These are phyloP conservation scores for Ceratocystis cubensis DNA, from an alignment of 2,329 filamentous ascomycete species.

Conservation along the genomic window DNA sequence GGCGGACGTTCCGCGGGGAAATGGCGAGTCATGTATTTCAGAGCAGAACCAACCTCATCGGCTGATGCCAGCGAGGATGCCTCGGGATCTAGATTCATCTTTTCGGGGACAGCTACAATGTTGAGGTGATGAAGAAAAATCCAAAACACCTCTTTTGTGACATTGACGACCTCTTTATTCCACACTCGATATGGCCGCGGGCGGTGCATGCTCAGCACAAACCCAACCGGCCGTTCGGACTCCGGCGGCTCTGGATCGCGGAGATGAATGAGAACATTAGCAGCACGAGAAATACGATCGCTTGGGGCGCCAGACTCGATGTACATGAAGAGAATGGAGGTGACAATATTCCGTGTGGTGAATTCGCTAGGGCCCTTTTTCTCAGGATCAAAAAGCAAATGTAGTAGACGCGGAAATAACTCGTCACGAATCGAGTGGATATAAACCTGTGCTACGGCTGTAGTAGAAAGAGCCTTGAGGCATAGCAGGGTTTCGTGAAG, in stretches of 20 bases:
- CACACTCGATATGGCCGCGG: conserved; percentile 83
- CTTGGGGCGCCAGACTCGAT: conserved; percentile 53
- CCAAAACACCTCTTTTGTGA: conserved; percentile 98
- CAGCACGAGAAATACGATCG: conserved; percentile 56
- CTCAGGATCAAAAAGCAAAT: conserved; percentile 92
- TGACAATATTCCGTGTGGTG: conserved; percentile 79
- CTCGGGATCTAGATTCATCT: conserved; percentile 18
- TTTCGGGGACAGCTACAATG: conserved; percentile 54
- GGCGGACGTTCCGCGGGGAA: conserved; percentile 81
- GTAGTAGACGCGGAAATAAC: conserved; percentile 73
- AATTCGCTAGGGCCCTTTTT: conserved; percentile 97
- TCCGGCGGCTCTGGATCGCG: conserved; percentile 67
- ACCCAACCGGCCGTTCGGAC: conserved; percentile 62
- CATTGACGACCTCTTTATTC: conserved; percentile 83
- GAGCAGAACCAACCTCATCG: conserved; percentile 29
- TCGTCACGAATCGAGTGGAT: conserved; percentile 66
- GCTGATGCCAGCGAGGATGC: conserved; percentile 28
- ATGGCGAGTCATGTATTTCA: conserved; percentile 50
- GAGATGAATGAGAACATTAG: conserved; percentile 64
- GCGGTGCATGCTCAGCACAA: conserved; percentile 79
- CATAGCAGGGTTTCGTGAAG: conserved; percentile 87
- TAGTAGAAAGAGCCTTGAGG: conserved; percentile 88
- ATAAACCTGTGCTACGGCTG: conserved; percentile 70
- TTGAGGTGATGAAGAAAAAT: conserved; percentile 95
- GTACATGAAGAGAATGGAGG: conserved; percentile 79